phyloP scores from a whole-genome alignment of 164 flowering plant species.

The Macadamia tetraphylla region DNA sequence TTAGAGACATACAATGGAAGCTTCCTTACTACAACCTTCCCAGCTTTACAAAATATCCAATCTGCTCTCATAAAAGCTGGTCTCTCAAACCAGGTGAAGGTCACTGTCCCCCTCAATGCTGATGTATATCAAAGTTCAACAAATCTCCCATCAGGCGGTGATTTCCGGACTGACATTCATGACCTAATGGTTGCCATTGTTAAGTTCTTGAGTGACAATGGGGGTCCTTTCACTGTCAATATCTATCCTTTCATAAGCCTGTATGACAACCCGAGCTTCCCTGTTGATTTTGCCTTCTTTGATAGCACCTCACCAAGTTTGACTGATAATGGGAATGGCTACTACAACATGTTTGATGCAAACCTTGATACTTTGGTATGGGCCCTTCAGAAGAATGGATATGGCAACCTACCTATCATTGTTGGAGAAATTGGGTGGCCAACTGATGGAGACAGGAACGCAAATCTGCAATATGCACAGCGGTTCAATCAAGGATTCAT shows the following conservation, averaged over 20 bases:
- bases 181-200: conserved; percentile 16
- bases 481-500: conserved; percentile 19
- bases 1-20: conserved; percentile 5
- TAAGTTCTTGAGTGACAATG: conserved; percentile 17
- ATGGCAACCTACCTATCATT: conserved; percentile 9
- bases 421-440: conserved; percentile 14
- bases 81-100: conserved; percentile 13
- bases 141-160: conserved; percentile 12
- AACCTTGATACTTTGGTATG: conserved; percentile 16
- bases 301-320: conserved; percentile 11
- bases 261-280: conserved; percentile 12
- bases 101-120: conserved; percentile 19
- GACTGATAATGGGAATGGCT: conserved; percentile 9
- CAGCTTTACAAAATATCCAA: conserved; percentile 7
- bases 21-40: conserved; percentile 5
- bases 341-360: conserved; percentile 18
- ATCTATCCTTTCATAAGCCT: conserved; percentile 23
- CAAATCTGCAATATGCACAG: conserved; percentile 8
- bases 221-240: conserved; percentile 16
- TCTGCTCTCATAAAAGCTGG: conserved; percentile 11
- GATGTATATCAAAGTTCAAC: conserved; percentile 16
- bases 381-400: conserved; percentile 14
- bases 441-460: conserved; percentile 10
- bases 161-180: conserved; percentile 18
- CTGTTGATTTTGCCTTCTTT: conserved; percentile 18